These are phyloP conservation scores for Colletotrichum sojae DNA, from an alignment of 2,329 filamentous ascomycete genomes.

Conservation along the genomic window DNA sequence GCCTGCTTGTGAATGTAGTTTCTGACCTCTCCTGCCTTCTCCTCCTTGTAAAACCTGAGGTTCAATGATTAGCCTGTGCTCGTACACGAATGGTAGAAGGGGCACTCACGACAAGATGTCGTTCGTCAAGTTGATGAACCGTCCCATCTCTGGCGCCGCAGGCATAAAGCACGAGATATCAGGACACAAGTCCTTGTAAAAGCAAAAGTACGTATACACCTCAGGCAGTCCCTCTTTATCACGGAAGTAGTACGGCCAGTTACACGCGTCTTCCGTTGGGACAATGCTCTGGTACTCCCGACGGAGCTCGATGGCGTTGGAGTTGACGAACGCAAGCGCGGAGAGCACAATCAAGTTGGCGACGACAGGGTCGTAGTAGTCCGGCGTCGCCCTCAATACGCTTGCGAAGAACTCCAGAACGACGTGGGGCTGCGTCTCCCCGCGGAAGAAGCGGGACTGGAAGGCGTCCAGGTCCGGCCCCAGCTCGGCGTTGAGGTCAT, in stretches of 20 bases:
- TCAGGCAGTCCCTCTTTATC: slow-evolving; percentile 47
- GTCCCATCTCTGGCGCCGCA: slow-evolving; percentile 47
- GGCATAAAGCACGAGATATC: slow-evolving; percentile 47
- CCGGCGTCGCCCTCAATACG: slow-evolving; percentile 42
- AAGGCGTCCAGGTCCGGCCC: slow-evolving; percentile 44
- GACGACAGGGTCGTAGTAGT: slow-evolving; percentile 45
- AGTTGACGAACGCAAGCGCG: slow-evolving; percentile 49
- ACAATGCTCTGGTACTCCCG: slow-evolving; percentile 42
- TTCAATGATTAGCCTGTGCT: background rate
- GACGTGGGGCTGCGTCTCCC: slow-evolving; percentile 42
- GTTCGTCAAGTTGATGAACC: slow-evolving; percentile 46
- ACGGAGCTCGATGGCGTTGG: slow-evolving; percentile 45
- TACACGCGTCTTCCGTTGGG: slow-evolving; percentile 42
- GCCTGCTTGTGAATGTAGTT: slow-evolving; percentile 48
- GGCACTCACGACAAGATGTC: slow-evolving; percentile 48
- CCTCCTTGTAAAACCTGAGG: slow-evolving; percentile 49
- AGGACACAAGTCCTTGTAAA: slow-evolving; percentile 45
- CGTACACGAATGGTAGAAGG: background rate
- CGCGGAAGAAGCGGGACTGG: slow-evolving; percentile 44
- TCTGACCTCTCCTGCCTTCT: slow-evolving; percentile 44
- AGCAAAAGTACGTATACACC: slow-evolving; percentile 47
- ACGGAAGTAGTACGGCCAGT: slow-evolving; percentile 47
- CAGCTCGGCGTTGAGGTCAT: slow-evolving; percentile 45
- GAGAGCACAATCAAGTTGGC: slow-evolving; percentile 48
- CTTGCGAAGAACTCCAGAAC: slow-evolving; percentile 45